Evolutionary conservation across 495 filamentous ascomycete genomes (phyloP).

Genomic region (Jackrogersella minutella): DNA sequence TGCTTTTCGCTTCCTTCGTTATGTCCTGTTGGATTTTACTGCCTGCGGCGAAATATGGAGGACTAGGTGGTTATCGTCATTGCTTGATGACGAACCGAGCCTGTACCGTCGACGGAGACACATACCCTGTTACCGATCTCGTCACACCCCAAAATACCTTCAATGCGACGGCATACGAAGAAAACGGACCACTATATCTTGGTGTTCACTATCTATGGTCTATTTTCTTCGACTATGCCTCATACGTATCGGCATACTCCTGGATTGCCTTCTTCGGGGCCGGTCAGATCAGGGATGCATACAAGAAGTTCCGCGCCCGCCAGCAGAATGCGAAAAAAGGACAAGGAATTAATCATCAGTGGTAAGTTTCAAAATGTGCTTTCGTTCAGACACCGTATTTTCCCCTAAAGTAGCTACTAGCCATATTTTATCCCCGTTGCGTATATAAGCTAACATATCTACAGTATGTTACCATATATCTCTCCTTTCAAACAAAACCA

Average conservation of each 20-base stretch:
- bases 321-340: constrained; percentile 39
- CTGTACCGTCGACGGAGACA: constrained; percentile 55
- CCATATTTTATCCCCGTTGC: background rate
- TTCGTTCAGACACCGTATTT: background rate
- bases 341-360: constrained; percentile 59
- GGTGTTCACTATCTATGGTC: constrained; percentile 62
- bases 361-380: constrained; percentile 13
- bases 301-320: constrained; percentile 50
- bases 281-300: constrained; percentile 52
- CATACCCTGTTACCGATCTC: constrained; percentile 57
- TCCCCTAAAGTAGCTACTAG: background rate
- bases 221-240: constrained; percentile 66
- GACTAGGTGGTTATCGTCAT: constrained; percentile 58
- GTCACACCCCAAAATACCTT: constrained; percentile 58
- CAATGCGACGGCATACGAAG: constrained; percentile 62
- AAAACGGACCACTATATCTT: constrained; percentile 61
- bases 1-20: constrained; percentile 61
- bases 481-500: background rate
- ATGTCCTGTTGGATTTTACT: constrained; percentile 64
- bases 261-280: constrained; percentile 66
- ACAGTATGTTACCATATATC: constrained; percentile 11
- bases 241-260: constrained; percentile 61
- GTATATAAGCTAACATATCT: constrained; percentile 11
- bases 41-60: constrained; percentile 64
- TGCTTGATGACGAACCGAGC: constrained; percentile 64